Conservation (phyloP, 116 monocot species). For the Dioscorea cayenensis region DNA sequence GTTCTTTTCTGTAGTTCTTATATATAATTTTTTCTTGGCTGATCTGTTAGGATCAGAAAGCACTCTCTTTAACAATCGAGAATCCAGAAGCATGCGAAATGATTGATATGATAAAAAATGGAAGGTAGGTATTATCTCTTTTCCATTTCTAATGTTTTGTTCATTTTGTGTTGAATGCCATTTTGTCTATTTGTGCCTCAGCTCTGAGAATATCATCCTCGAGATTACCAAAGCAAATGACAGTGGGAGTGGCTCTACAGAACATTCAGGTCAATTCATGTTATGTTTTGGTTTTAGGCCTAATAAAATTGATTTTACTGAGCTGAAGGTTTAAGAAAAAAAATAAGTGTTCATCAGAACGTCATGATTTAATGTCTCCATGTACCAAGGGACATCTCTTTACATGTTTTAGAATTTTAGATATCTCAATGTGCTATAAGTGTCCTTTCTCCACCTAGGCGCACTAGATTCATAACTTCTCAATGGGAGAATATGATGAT, state of each 20-base stretch:
- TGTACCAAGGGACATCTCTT: too few species aligned
- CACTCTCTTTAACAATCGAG: slow-evolving; percentile 1
- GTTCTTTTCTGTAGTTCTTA: not conserved
- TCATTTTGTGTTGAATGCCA: not conserved
- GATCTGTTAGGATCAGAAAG: slow-evolving; percentile 23
- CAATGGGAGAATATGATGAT: too few species aligned
- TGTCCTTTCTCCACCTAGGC: too few species aligned
- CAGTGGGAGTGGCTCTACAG: not conserved
- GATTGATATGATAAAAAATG: slow-evolving; percentile 6
- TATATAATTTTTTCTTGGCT: not conserved
- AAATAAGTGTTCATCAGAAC: too few species aligned
- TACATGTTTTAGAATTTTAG: too few species aligned
- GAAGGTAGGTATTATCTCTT: slow-evolving; percentile 5
- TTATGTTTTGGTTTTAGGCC: not conserved
- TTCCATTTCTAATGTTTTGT: not conserved
- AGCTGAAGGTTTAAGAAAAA: not conserved
- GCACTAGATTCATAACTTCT: too few species aligned
- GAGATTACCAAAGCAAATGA: not conserved
- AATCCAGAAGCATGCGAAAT: slow-evolving; percentile 11
- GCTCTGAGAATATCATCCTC: not conserved
- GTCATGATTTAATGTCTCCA: too few species aligned
- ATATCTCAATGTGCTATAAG: too few species aligned
- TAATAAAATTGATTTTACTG: not conserved
- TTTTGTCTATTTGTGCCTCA: not conserved
- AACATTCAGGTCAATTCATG: not conserved